Evolutionary conservation across 441 rosid genomes (phyloP), one percentile per base, ranked within the genome.

Genomic region (Pelargonium exstipulatum): DNA sequence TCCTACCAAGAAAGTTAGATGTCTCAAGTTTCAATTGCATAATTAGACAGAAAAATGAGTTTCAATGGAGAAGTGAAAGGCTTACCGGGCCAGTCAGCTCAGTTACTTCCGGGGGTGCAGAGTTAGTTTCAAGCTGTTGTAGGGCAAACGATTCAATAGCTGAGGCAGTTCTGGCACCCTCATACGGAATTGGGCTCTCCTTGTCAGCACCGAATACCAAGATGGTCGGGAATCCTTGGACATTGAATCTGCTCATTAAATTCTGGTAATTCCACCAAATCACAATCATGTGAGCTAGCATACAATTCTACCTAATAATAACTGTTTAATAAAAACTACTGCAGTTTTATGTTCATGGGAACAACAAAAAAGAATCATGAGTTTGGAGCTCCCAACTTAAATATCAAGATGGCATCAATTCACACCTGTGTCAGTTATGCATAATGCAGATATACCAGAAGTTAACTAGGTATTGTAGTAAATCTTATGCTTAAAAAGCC

Each of bases 191-290:
- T 68, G 99, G 99, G 71, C 81, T 85, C 68, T 87, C 96, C 79
- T 95, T 95, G 78, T 88, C 97, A 16, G 84, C 83, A 70, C 99
- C 99, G 78, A 95, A 95, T 57, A 88, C 88, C 85, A 92, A 78
- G 79, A 95, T 95, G 70, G 99, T 92, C 58, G 99, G 99, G 79
- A 92, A 95, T 69, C 98, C 99, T 90, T 95, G 90, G 63, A 95
- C 96, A n/a, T 87, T 92, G 84, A 84, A 95, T 83, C 90, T 92
- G 93, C 98, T 86, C 98, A 90, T 90, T 70, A 95, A 69, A 73
- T 98, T 88, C 99, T 95, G 95, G 76, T 43, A 76, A 68, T 67
- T 49, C 62, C 69, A 55, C 49, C 46, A 69, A 72, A 76, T 73
- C 61, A 73, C 55, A 80, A 65, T 58, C 69, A 51, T 29, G 45